Evolutionary conservation across 805 yeast genomes (phyloP).

Genomic region (Wickerhamomyces ciferrii): DNA sequence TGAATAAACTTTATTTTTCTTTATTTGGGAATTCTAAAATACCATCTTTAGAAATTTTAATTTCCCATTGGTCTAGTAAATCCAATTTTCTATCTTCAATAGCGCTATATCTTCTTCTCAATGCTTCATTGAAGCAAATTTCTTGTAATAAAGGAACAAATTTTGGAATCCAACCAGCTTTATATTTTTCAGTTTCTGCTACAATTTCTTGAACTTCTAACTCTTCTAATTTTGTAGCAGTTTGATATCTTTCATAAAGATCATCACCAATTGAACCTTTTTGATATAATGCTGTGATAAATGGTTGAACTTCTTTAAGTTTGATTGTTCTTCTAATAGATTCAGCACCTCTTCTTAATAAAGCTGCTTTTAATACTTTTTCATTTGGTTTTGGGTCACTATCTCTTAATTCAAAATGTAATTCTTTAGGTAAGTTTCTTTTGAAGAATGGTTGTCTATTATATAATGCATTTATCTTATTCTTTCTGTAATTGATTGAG

Average conservation of each 20-base stretch:
- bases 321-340: conserved; percentile 79
- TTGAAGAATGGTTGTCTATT: conserved; percentile 69
- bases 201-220: conserved; percentile 75
- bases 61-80: conserved; percentile 28
- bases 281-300: conserved; percentile 68
- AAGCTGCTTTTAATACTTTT: conserved; percentile 66
- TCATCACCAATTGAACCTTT: conserved; percentile 92
- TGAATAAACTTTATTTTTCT: not conserved
- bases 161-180: conserved; percentile 75
- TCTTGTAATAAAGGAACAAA: conserved; percentile 81
- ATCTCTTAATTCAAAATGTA: conserved; percentile 55
- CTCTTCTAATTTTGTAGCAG: conserved; percentile 75
- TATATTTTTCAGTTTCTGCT: conserved; percentile 64
- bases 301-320: conserved; percentile 72
- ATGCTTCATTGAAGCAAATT: conserved; percentile 87
- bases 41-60: conserved; percentile 13
- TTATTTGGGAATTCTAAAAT: conserved; percentile 12
- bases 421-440: conserved; percentile 57
- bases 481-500: conserved; percentile 63
- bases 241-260: conserved; percentile 70
- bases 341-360: conserved; percentile 76
- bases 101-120: conserved; percentile 61
- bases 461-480: conserved; percentile 42
- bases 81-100: conserved; percentile 32
- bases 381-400: conserved; percentile 63